Base-by-base conservation (phyloP, 1,139 yeast species). In the Pichia norvegensis region DNA sequence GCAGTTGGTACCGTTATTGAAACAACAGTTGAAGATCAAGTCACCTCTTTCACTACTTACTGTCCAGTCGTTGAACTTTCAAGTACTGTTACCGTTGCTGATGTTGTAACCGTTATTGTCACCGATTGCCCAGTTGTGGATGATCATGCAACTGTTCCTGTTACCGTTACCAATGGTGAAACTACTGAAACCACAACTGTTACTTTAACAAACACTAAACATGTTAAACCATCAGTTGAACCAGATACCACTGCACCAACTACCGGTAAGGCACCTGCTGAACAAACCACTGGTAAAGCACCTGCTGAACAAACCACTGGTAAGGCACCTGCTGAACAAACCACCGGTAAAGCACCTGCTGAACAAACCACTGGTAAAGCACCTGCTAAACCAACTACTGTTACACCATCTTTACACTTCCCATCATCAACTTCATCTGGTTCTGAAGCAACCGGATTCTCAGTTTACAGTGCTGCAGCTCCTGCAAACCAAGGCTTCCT, bases 371-470 rank as follows among this genome's bases (percentile, higher is more conserved):
- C 55, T 49, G 57, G 70, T 40, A 17, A 31, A 31, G 35, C 40
- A 16, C 16, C 40, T 22, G 41, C 40, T 13, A 23, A 23, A n/a
- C 6, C 51, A 16, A 16, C 48, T 23, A 16, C 42, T 22, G 36
- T 20, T 17, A 41, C 67, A 44, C 60, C 64, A 42, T 63, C 73
- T 43, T 56, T 63, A 33, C 65, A 66, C 37, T 53, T 44, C 11
- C 22, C 47, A 27, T 25, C 49, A 36, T 19, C 38, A 17, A 38
- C 50, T 16, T 23, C 53, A 8, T 43, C 37, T 29, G 46, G 27
- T 33, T 16, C 39, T 19, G 40, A 40, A 33, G 45, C 23, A 41
- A 19, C 46, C 33, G n/a, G 22, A 7, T 20, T 44, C 9, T 41
- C 52, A 2, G 39, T 41, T 17, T 41, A 44, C n/a, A 36, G 41